These are phyloP conservation scores for Punica granatum DNA, from an alignment of 345 rosid species.

Conservation along the genomic window DNA sequence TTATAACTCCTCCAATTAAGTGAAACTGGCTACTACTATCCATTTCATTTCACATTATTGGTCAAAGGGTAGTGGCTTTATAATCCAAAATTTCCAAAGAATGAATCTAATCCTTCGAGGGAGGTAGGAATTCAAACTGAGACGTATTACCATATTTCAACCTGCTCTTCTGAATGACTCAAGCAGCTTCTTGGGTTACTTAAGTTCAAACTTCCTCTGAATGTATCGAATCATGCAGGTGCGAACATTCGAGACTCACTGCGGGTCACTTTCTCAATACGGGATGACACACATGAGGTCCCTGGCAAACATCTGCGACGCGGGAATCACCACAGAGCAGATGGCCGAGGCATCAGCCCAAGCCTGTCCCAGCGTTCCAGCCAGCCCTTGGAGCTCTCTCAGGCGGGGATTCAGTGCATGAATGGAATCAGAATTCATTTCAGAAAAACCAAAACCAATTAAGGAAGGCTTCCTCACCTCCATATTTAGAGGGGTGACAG, in stretches of 20 bases:
- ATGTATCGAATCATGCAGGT: constrained; percentile 32
- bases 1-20: not conserved
- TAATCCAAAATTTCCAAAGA: not conserved
- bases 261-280: constrained; percentile 84
- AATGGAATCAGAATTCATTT: not conserved
- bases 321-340: constrained; percentile 51
- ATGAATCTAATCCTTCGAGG: no score
- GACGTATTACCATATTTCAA: no score
- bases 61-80: not conserved
- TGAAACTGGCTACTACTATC: not conserved
- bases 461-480: not conserved
- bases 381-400: constrained; percentile 81
- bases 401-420: constrained; percentile 74
- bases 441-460: not conserved
- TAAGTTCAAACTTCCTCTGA: no score
- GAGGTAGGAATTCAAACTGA: no score
- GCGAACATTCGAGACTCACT: constrained; percentile 74
- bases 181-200: no score
- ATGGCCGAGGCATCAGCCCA: constrained; percentile 87
- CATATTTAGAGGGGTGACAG: not conserved
- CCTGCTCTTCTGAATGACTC: no score
- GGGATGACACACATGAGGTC: constrained; percentile 99
- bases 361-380: constrained; percentile 64
- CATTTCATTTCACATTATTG: not conserved
- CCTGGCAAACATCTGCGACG: constrained; percentile 84